These are phyloP conservation scores for Phylloporus sp. DNA, from an alignment of 768 basidiomycete species.

Conservation along the genomic window DNA sequence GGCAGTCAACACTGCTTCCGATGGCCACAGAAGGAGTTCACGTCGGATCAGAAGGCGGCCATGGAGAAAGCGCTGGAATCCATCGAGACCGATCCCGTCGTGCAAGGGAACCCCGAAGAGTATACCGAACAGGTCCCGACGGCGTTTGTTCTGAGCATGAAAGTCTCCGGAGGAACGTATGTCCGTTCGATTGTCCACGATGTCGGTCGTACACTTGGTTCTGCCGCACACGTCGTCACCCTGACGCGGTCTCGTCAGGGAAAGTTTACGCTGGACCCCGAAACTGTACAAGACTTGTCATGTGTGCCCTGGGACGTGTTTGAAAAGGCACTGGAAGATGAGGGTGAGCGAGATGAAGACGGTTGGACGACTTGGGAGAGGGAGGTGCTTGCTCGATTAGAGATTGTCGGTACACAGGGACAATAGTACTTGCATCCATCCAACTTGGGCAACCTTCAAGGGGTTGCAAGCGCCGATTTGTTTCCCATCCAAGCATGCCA, in stretches of 20 bases:
- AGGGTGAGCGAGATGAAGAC: slow-evolving; percentile 57
- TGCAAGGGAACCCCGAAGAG: slow-evolving; percentile 34
- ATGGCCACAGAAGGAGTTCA: slow-evolving; percentile 72
- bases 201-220: slow-evolving; percentile 76
- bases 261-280: slow-evolving; percentile 55
- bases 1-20: slow-evolving; percentile 70
- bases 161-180: slow-evolving; percentile 94
- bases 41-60: slow-evolving; percentile 63
- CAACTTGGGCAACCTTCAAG: no score
- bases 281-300: slow-evolving; percentile 48
- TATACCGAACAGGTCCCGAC: slow-evolving; percentile 48
- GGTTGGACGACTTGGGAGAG: slow-evolving; percentile 82
- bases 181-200: slow-evolving; percentile 96
- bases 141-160: slow-evolving; percentile 87
- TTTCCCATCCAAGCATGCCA: background rate
- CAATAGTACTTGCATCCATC: slow-evolving; percentile 4
- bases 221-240: slow-evolving; percentile 91
- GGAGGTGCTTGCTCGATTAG: slow-evolving; percentile 65
- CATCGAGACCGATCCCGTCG: slow-evolving; percentile 36
- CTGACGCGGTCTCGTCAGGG: slow-evolving; percentile 89
- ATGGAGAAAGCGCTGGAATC: slow-evolving; percentile 62
- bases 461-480: background rate
- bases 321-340: slow-evolving; percentile 49
- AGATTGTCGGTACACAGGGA: slow-evolving; percentile 43
- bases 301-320: slow-evolving; percentile 79